phyloP scores from a whole-genome alignment of 2,329 filamentous ascomycete genomes.

The Chrysoporthe cubensis region DNA sequence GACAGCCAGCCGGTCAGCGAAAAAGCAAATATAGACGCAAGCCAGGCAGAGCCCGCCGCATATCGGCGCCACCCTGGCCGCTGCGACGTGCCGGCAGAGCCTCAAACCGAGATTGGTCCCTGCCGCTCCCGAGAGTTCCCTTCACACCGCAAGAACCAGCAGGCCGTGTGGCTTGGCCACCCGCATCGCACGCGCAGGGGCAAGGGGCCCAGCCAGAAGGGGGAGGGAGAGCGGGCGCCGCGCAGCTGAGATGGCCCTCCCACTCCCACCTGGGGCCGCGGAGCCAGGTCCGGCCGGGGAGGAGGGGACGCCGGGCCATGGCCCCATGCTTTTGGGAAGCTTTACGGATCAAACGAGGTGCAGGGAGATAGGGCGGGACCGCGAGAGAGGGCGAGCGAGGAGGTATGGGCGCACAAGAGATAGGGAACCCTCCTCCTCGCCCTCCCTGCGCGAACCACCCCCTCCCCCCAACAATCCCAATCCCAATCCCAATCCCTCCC shows the following conservation, averaged over 20 bases:
- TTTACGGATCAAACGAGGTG: neutral
- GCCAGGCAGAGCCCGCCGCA: neutral
- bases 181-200: too few species aligned
- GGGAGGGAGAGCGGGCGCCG: too few species aligned
- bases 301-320: neutral
- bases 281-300: neutral
- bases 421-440: neutral
- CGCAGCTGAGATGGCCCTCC: too few species aligned
- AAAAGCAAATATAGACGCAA: neutral
- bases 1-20: neutral
- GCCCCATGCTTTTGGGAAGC: neutral
- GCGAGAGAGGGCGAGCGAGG: too few species aligned
- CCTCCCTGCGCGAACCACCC: neutral
- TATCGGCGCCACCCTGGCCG: neutral
- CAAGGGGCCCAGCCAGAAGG: too few species aligned
- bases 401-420: conserved; percentile 2
- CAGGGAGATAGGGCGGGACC: neutral
- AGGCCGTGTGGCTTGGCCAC: neutral
- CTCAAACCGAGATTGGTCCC: conserved; percentile 3
- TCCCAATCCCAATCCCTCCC: too few species aligned
- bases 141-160: neutral
- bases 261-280: neutral
- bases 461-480: too few species aligned
- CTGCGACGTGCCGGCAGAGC: neutral
- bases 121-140: neutral